Conservation (phyloP, 2,329 filamentous ascomycete genomes). For the Capronia coronata region DNA sequence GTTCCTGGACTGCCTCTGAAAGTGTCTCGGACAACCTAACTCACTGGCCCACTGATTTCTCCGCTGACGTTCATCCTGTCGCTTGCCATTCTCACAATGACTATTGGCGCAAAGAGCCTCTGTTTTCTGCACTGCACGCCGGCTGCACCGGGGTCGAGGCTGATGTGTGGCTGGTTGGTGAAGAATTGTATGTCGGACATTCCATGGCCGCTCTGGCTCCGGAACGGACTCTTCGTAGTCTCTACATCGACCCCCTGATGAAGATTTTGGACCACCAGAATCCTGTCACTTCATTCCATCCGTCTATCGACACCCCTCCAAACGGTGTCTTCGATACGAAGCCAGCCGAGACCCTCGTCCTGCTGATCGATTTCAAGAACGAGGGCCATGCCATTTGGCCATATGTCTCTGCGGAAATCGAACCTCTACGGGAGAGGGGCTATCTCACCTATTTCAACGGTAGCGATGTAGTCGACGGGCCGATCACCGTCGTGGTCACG, state of each 20-base stretch:
- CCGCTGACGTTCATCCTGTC: slow-evolving; percentile 45
- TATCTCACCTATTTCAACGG: slow-evolving; percentile 50
- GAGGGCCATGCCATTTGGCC: slow-evolving; percentile 36
- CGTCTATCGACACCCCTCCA: slow-evolving; percentile 25
- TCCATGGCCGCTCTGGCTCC: slow-evolving; percentile 42
- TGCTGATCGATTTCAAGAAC: slow-evolving; percentile 50
- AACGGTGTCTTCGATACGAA: slow-evolving; percentile 48
- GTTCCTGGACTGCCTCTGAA: slow-evolving; percentile 38
- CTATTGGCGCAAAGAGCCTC: slow-evolving; percentile 51
- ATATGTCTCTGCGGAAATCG: slow-evolving; percentile 39
- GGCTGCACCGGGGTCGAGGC: slow-evolving; percentile 53
- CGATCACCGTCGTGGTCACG: slow-evolving; percentile 50
- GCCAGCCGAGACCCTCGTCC: slow-evolving; percentile 44
- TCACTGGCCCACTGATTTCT: slow-evolving; percentile 45
- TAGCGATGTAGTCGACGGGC: slow-evolving; percentile 36
- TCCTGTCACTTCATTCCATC: slow-evolving; percentile 36
- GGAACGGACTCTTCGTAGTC: slow-evolving; percentile 43
- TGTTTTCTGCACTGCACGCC: slow-evolving; percentile 50
- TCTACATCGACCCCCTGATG: slow-evolving; percentile 50
- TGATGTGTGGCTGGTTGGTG: slow-evolving; percentile 50
- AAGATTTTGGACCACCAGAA: slow-evolving; percentile 48
- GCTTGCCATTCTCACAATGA: slow-evolving; percentile 55
- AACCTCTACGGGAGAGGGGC: slow-evolving; percentile 43
- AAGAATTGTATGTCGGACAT: slow-evolving; percentile 53
- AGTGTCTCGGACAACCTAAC: slow-evolving; percentile 33